These are phyloP conservation scores for Calcarisporium arbuscula DNA, from an alignment of 2,329 filamentous ascomycete species.

Conservation along the genomic window DNA sequence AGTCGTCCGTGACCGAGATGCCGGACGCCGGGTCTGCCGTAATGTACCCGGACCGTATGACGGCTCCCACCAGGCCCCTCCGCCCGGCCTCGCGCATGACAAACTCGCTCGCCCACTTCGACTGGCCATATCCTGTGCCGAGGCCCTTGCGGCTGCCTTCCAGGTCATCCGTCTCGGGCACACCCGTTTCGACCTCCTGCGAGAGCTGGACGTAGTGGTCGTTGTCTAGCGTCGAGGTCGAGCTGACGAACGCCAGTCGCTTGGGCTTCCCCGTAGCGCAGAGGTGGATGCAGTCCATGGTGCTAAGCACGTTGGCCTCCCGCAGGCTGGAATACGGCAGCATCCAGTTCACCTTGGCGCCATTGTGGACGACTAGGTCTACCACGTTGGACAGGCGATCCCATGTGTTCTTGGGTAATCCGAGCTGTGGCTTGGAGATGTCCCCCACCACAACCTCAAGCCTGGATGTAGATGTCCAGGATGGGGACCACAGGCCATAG, in stretches of 20 bases:
- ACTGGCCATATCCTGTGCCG: conserved; percentile 83
- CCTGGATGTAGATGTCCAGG: conserved; percentile 54
- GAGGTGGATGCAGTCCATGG: conserved; percentile 67
- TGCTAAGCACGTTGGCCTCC: conserved; percentile 72
- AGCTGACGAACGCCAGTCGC: conserved; percentile 72
- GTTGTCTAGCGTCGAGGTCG: conserved; percentile 69
- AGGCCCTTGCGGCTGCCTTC: conserved; percentile 70
- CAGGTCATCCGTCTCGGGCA: conserved; percentile 73
- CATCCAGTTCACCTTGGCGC: conserved; percentile 77
- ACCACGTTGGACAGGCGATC: conserved; percentile 56
- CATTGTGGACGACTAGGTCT: conserved; percentile 77
- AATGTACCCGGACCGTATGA: conserved; percentile 82
- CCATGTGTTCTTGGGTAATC: conserved; percentile 62
- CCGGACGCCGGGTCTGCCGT: conserved; percentile 67
- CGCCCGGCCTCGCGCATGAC: conserved; percentile 72
- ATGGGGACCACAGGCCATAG: conserved; percentile 72
- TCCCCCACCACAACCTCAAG: conserved; percentile 68
- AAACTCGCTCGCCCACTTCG: conserved; percentile 72
- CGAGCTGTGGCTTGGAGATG: conserved; percentile 65
- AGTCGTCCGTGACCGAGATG: conserved; percentile 78
- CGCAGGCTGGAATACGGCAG: conserved; percentile 67
- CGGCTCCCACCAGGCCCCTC: conserved; percentile 66
- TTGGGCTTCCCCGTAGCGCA: conserved; percentile 75
- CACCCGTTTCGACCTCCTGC: conserved; percentile 40
- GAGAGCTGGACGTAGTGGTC: conserved; percentile 75